Percentiles rank a stretch among this genome's conserved stretches.
Conservation (phyloP, 768 basidiomycete species). For the Collybia sordida region DNA sequence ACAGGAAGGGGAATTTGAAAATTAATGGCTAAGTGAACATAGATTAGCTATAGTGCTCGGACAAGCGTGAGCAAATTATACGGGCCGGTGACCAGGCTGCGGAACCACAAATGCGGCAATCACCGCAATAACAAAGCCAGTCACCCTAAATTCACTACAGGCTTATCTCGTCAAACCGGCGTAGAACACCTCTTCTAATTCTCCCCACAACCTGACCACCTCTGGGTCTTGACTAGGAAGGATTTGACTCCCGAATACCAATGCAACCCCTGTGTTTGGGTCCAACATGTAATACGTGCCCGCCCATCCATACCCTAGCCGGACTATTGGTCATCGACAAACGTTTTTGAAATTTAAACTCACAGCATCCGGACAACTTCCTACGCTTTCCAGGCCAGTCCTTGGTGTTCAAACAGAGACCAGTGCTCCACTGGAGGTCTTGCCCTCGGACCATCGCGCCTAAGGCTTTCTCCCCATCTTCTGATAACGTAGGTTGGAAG, state of each 20-base stretch:
- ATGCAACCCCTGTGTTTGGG: constrained; percentile 31
- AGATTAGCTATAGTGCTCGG: no score
- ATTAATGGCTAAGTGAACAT: no score
- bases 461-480: constrained; percentile 3
- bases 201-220: constrained; percentile 16
- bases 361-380: constrained; percentile 31
- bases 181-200: constrained; percentile 28
- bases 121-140: no score
- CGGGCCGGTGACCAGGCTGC: no score
- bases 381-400: constrained; percentile 26
- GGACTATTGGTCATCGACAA: neutral
- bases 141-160: no score
- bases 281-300: constrained; percentile 33
- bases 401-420: constrained; percentile 21
- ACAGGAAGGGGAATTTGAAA: no score
- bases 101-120: no score
- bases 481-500: constrained; percentile 12
- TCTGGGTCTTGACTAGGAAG: constrained; percentile 22
- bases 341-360: constrained; percentile 8
- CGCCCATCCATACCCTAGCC: constrained; percentile 35
- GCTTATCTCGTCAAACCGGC: neutral
- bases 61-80: no score
- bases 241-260: constrained; percentile 33
- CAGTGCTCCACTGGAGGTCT: constrained; percentile 27
- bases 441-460: constrained; percentile 1